These are phyloP conservation scores for Picea sitchensis DNA, from an alignment of 75 land plant genomes.

Conservation along the genomic window DNA sequence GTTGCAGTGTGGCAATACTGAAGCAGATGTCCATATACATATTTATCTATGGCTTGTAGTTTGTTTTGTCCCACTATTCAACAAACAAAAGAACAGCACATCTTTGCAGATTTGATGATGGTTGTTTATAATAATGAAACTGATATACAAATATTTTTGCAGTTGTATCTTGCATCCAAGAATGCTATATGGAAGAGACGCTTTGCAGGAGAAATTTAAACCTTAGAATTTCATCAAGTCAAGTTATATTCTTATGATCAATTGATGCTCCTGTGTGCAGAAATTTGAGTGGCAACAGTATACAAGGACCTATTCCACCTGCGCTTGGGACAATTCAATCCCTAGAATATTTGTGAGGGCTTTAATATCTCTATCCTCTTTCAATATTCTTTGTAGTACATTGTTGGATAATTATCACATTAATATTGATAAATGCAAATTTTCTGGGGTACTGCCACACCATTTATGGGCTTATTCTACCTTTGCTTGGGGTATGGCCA, in stretches of 20 bases:
- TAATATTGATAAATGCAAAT: background rate
- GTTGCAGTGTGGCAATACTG: no score
- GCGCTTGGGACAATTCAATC: slow-evolving; percentile 60
- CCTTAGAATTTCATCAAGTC: background rate
- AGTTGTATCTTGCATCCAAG: background rate
- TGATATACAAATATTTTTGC: background rate
- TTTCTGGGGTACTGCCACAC: background rate
- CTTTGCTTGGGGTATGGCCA: background rate
- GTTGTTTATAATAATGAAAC: background rate
- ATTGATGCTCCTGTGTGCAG: slow-evolving; percentile 27
- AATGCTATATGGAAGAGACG: no score
- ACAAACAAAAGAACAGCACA: background rate
- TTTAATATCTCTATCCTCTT: background rate
- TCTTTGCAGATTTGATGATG: background rate
- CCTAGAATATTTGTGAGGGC: slow-evolving; percentile 58
- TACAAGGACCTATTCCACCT: slow-evolving; percentile 75
- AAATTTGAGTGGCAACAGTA: slow-evolving; percentile 83
- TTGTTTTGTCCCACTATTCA: no score
- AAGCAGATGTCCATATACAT: no score
- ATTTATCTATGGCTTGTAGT: no score
- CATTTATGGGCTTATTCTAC: background rate
- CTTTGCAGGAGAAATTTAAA: background rate
- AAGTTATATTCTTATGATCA: background rate
- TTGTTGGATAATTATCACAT: background rate
- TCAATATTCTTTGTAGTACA: background rate